phyloP scores from a whole-genome alignment of 345 rosid species.

The Barbarea vulgaris region DNA sequence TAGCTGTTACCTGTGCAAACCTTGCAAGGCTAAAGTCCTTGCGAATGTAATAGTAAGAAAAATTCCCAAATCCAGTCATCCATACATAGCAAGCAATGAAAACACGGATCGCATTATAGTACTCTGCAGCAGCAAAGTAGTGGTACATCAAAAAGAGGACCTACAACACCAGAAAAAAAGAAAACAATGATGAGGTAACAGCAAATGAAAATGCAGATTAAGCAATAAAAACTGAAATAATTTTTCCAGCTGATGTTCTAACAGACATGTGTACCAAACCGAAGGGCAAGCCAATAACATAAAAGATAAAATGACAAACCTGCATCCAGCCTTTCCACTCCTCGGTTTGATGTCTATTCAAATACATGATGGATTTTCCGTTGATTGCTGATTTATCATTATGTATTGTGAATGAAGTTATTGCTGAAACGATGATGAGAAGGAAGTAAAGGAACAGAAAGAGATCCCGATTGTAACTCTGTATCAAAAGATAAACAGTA shows the following conservation, averaged over 20 bases:
- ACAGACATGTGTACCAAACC: conserved; percentile 7
- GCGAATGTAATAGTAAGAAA: conserved; percentile 96
- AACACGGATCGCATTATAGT: conserved; percentile 88
- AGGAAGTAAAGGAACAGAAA: conserved; percentile 90
- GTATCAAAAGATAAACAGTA: conserved; percentile 45
- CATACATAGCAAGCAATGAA: conserved; percentile 99
- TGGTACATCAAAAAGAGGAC: conserved; percentile 98
- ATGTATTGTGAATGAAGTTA: conserved; percentile 89
- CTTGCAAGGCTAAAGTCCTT: conserved; percentile 93
- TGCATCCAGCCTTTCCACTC: conserved; percentile 99
- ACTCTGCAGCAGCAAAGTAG: conserved; percentile 96
- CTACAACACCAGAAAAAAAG: conserved; percentile 51
- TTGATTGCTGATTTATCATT: conserved; percentile 85
- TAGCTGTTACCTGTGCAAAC: conserved; percentile 85
- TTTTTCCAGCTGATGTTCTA: not conserved
- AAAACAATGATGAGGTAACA: conserved; percentile 23
- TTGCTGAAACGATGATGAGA: conserved; percentile 92
- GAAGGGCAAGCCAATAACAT: not conserved
- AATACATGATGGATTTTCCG: conserved; percentile 83
- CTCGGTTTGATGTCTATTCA: conserved; percentile 99
- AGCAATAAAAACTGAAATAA: conserved; percentile 15
- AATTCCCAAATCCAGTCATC: conserved; percentile 99
- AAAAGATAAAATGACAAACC: conserved; percentile 53
- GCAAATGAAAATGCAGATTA: conserved; percentile 6
- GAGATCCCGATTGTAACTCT: conserved; percentile 90